phyloP scores from a whole-genome alignment of 2,329 filamentous ascomycete genomes.

The Colletotrichum tabaci region DNA sequence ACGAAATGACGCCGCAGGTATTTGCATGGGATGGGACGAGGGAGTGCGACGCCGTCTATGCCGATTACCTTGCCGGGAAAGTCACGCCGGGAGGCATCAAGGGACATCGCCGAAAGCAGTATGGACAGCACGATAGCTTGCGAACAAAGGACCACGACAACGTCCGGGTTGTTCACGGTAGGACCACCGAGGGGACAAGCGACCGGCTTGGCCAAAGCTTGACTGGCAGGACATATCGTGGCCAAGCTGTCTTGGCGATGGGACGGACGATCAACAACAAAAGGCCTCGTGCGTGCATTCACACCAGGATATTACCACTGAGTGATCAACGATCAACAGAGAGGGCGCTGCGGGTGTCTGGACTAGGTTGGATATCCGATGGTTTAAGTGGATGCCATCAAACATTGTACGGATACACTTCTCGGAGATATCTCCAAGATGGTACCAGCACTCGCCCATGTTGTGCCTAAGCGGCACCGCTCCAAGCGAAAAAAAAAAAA shows the following conservation, averaged over 20 bases:
- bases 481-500: background rate
- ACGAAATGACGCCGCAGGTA: conserved; percentile 5
- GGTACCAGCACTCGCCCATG: too few species aligned
- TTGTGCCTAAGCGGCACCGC: background rate
- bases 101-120: conserved; percentile 1
- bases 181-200: background rate
- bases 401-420: too few species aligned
- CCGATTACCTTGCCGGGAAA: background rate
- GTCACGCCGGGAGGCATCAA: background rate
- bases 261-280: background rate
- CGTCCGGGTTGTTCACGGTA: background rate
- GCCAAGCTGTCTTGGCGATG: conserved; percentile 30
- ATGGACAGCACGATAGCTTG: background rate
- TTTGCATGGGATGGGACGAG: conserved; percentile 1
- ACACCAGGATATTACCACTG: background rate
- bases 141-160: background rate
- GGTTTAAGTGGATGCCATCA: background rate
- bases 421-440: background rate
- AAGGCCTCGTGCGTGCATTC: background rate
- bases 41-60: conserved; percentile 23
- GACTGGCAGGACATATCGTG: background rate
- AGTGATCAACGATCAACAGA: too few species aligned
- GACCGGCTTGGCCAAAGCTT: conserved; percentile 40
- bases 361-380: background rate
- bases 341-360: too few species aligned